Evolutionary conservation across 208 protist genomes (phyloP).

Genomic region (Tritrichomonas foetus): DNA sequence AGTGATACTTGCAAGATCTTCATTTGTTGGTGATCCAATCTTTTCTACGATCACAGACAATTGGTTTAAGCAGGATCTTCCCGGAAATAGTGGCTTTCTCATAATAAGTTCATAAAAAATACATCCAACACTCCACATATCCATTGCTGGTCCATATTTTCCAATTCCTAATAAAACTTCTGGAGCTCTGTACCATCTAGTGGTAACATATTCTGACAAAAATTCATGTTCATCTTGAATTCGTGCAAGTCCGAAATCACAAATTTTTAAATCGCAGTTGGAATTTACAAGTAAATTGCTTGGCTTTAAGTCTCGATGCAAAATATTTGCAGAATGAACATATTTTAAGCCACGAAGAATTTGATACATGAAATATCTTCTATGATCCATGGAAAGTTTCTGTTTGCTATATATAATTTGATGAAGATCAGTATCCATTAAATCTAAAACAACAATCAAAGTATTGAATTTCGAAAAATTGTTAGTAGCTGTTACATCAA

Average conservation of each 20-base stretch:
- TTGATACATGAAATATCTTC: slow-evolving; percentile 47
- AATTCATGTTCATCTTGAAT: slow-evolving; percentile 59
- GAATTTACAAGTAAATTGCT: slow-evolving; percentile 71
- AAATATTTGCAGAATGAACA: slow-evolving; percentile 56
- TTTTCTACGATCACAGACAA: neutral
- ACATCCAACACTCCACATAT: slow-evolving; percentile 96
- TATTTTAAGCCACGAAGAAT: slow-evolving; percentile 58
- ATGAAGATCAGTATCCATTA: slow-evolving; percentile 89
- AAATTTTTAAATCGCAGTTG: slow-evolving; percentile 71
- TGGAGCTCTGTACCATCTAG: slow-evolving; percentile 95
- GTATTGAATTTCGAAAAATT: slow-evolving; percentile 66
- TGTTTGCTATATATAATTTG: slow-evolving; percentile 68
- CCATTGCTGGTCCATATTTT: slow-evolving; percentile 64
- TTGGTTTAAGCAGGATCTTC: slow-evolving; percentile 41
- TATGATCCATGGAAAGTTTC: neutral
- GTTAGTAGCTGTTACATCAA: neutral
- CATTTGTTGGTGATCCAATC: slow-evolving; percentile 53
- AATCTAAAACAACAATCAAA: slow-evolving; percentile 85
- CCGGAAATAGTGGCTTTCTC: slow-evolving; percentile 75
- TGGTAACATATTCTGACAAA: slow-evolving; percentile 62
- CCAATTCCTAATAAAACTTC: slow-evolving; percentile 76
- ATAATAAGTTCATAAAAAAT: slow-evolving; percentile 93
- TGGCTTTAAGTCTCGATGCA: slow-evolving; percentile 65
- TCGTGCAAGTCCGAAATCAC: slow-evolving; percentile 71
- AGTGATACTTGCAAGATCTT: slow-evolving; percentile 69